Evolutionary conservation across 176 grass and related monocot genomes (phyloP), one percentile per base, ranked within the genome.

Genomic region (Aegilops longissima): DNA sequence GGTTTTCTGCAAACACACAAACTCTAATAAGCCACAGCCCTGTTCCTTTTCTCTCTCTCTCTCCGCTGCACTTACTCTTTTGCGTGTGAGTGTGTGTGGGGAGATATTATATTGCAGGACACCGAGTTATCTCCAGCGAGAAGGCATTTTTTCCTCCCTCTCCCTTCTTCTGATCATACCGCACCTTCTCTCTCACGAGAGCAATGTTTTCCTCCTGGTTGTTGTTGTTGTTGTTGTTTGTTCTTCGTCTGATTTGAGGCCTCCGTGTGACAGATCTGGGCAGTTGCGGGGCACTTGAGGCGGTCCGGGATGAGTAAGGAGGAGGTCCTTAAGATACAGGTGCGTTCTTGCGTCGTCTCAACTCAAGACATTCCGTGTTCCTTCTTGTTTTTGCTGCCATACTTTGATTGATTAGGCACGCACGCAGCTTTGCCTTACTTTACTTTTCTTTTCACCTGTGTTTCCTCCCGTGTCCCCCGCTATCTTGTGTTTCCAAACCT

Each of bases 301-400:
- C 42, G 35, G 45, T 85, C 81, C 86, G 68, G 64, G 36, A 95
- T 95, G 93, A 88, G 86, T 81, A 90, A 78, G 84, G 88, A 95
- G 68, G 86, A 86, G 2, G 61, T 88, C 54, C 73, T 92, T 88
- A 90, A 81, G 81, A 90, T 92, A 56, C 85, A 95, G 93, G 93
- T 95, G 24, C 76, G 80, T 61, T 61, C 77, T 77, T 38, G 76
- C 86, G 81, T 85, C 71, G 40, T 78, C 52, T 21, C n/a, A 12
- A 77, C 39, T 86, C 78, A 34, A 81, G 27, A 16, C 40, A 54
- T 74, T 70, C 61, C 3, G 8, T 85, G 1, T 52, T 12, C 18
- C 51, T 61, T 68, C 51, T 75, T 74, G 82, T 82, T 79, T 29
- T 45, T 44, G 83, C 73, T 62, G 63, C 61, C 78, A 61, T 66